Base-by-base conservation (phyloP, 148 eudicot genomes). In the Linanthus parryae region DNA sequence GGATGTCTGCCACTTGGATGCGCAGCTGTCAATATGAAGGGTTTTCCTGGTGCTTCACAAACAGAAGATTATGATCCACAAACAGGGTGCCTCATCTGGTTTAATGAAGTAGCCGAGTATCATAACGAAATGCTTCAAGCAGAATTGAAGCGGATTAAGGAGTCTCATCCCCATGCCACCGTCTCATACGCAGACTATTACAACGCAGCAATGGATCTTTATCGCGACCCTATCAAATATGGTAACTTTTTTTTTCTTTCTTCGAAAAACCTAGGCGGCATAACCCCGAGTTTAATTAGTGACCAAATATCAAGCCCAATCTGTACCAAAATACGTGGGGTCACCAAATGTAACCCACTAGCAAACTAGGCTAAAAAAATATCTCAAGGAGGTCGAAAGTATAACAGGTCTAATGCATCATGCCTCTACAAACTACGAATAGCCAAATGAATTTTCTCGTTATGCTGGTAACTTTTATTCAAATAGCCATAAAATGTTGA, bases 101-200 rank as follows among this genome's bases (percentile, higher is more conserved):
- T 65, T 27, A 65, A 74, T 43, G 28, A 69, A 22, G 36, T 74
- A 20, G 29, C 68, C 8, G 18, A 27, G 57, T 31, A 61, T 18
- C 63, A 69, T 34, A 74, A 74, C 29, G 18, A 41, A 14, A 21
- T 54, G 48, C 79, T 74, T 17, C 61, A 46, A 38, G 21, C 13
- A 8, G 57, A 61, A 15, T 17, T 74, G 27, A 42, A 23, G 2
- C 44, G 49, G 8, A 51, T 65, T 18, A 56, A 22, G 18, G 12
- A 57, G 7, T 48, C 40, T 26, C 57, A 69, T 62, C 68, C 70
- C 27, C 56, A 61, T 18, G 51, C 47, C 44, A 38, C 16, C 34
- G 65, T 74, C 34, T 61, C 57, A 15, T 69, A 74, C 26, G 71
- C 71, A 15, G 74, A 74, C 51, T 60, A 74, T 25, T 74, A 74